These are phyloP conservation scores for Juncus inflexus DNA, from an alignment of 176 grass and related monocot genomes.

Conservation along the genomic window DNA sequence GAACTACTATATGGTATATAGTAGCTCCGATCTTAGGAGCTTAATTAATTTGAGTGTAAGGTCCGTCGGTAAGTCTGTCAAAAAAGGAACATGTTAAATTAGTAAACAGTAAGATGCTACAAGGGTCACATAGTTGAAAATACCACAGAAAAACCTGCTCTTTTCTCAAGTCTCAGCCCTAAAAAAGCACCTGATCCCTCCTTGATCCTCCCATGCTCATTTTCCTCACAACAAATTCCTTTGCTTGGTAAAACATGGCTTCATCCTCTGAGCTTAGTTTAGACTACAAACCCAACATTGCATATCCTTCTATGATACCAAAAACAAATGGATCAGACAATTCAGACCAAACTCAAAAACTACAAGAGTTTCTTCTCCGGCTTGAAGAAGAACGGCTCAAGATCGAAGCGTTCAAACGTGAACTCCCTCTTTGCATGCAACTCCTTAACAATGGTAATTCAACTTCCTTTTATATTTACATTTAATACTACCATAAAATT, in stretches of 20 bases:
- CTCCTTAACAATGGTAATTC: constrained; percentile 76
- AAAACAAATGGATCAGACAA: constrained; percentile 32
- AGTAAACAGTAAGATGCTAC: too few species aligned
- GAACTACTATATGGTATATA: too few species aligned
- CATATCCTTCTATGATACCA: constrained; percentile 32
- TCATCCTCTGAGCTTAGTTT: constrained; percentile 83
- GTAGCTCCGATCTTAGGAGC: too few species aligned
- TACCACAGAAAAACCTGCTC: too few species aligned
- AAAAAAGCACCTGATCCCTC: constrained; percentile 58
- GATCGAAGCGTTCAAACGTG: constrained; percentile 98
- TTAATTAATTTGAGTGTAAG: too few species aligned
- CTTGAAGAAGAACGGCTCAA: constrained; percentile 93
- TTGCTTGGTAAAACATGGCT: constrained; percentile 40
- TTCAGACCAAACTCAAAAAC: constrained; percentile 48
- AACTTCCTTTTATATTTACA: background rate
- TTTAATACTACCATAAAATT: too few species aligned
- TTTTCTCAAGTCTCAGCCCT: constrained; percentile 36
- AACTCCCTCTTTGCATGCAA: constrained; percentile 96
- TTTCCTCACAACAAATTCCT: constrained; percentile 4
- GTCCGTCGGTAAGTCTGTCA: too few species aligned
- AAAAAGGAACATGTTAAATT: too few species aligned
- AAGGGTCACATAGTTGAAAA: too few species aligned
- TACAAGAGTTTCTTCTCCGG: constrained; percentile 65
- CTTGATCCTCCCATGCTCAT: constrained; percentile 45
- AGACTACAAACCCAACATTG: constrained; percentile 61